Evolutionary conservation across 2,329 filamentous ascomycete genomes (phyloP).

Genomic region (Pseudocercospora pini-densiflorae): DNA sequence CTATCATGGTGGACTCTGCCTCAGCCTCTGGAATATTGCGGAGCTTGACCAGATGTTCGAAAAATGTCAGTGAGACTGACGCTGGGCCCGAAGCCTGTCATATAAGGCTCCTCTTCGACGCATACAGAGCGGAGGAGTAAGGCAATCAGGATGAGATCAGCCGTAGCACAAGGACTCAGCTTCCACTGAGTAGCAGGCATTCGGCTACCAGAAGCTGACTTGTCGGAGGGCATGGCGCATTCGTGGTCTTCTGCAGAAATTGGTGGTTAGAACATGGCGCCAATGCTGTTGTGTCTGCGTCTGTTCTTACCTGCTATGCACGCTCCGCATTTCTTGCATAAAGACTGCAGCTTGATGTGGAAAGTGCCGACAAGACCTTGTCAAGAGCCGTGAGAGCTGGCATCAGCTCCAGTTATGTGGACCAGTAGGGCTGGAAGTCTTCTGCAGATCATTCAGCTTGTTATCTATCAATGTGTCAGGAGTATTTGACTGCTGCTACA

Average conservation of each 20-base stretch:
- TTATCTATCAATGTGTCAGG: not conserved
- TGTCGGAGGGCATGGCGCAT: not conserved
- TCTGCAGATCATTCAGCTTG: not conserved
- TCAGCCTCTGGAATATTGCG: not conserved
- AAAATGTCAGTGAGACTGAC: not conserved
- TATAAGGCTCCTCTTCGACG: not conserved
- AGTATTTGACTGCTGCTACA: not conserved
- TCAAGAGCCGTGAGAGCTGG: not conserved
- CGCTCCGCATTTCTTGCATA: not conserved
- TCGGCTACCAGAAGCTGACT: not conserved
- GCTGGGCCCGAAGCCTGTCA: not conserved
- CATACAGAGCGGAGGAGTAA: not conserved
- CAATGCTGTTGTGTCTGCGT: not conserved
- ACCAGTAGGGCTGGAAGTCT: not conserved
- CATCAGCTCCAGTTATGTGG: not conserved
- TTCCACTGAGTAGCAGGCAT: not conserved
- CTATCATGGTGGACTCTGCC: not conserved
- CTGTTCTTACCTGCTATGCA: not conserved
- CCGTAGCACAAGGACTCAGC: not conserved
- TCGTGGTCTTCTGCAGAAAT: not conserved
- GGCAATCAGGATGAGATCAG: not conserved
- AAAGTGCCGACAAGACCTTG: not conserved
- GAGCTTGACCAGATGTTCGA: no score
- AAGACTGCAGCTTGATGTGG: not conserved
- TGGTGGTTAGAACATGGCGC: not conserved